Evolutionary conservation across 108 stramenopile genomes (phyloP), one percentile per base, ranked within the genome.

Genomic region (Tribonema minus): DNA sequence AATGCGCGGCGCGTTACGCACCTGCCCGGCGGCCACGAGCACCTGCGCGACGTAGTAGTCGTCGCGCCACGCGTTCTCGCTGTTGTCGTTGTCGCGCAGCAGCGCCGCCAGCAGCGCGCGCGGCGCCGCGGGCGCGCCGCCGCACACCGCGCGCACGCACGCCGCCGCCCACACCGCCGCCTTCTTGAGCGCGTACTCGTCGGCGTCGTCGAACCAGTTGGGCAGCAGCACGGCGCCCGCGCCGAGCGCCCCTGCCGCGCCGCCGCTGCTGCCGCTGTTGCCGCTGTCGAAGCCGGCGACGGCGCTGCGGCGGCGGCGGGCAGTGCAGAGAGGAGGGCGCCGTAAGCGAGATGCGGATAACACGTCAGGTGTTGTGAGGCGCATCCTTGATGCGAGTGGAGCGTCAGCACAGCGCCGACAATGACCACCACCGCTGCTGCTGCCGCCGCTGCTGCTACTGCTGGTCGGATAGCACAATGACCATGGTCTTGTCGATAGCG

Each of bases 11-110:
- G n/a, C n/a, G n/a, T n/a, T n/a, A n/a, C n/a, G n/a, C n/a, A n/a
- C n/a, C n/a, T n/a, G n/a, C n/a, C n/a, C n/a, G n/a, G n/a, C n/a
- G n/a, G n/a, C n/a, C n/a, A n/a, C 23, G 3, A 30, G 41, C 36
- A 46, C 72, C 72, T 74, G 72, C 27, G 72, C 72, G 20, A 74
- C 63, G 40, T 74, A 74, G 72, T 74, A 74, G 40, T 74, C 72
- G 63, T 74, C 72, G 31, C 61, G 63, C 28, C n/a, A 29, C 39
- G 72, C 29, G 31, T 74, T 74, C 29, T 74, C 72, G 32, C 61
- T 28, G 41, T 74, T 74, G 33, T 74, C 72, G 32, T 74, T 74
- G 30, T 74, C 62, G 58, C 32, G 26, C 37, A 74, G 36, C 0
- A 63, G 61, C 5, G 29, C 38, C 61, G 64, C 63, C 20, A 74